Percentiles rank a stretch among this genome's conserved stretches.
Evolutionary conservation across 805 yeast species (phyloP).

Genomic region (Cyberlindnera saturnus): DNA sequence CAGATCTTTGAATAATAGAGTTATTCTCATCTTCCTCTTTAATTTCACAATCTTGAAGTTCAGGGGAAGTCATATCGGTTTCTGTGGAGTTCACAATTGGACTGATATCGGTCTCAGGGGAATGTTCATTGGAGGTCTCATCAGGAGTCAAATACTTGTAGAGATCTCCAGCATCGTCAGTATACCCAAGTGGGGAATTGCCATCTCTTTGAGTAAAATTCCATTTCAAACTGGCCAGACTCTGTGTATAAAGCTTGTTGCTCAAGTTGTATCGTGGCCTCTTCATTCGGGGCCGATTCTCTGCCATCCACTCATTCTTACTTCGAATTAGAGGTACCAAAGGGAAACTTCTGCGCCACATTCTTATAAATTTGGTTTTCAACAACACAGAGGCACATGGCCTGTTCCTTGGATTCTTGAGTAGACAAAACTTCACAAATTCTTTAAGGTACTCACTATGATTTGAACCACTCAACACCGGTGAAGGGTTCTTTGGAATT

Average conservation of each 20-base stretch:
- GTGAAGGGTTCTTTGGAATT: conserved; percentile 64
- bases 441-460: conserved; percentile 39
- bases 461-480: conserved; percentile 40
- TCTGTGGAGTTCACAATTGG: conserved; percentile 14
- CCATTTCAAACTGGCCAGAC: conserved; percentile 22
- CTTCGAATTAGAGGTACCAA: conserved; percentile 32
- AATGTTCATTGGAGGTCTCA: background rate
- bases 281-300: conserved; percentile 23
- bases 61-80: conserved; percentile 20
- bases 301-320: conserved; percentile 32
- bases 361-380: conserved; percentile 44
- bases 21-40: background rate
- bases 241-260: conserved; percentile 23
- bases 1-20: background rate
- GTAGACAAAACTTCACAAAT: conserved; percentile 61
- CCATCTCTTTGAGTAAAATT: conserved; percentile 12
- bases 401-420: conserved; percentile 58
- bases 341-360: conserved; percentile 25
- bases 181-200: background rate
- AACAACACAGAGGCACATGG: conserved; percentile 56
- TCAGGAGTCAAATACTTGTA: background rate
- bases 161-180: background rate
- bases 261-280: conserved; percentile 35
- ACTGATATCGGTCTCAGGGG: conserved; percentile 13
- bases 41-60: background rate